Evolutionary conservation across 1,284 basidiomycete genomes (phyloP).

Genomic region (Ustilago nuda): DNA sequence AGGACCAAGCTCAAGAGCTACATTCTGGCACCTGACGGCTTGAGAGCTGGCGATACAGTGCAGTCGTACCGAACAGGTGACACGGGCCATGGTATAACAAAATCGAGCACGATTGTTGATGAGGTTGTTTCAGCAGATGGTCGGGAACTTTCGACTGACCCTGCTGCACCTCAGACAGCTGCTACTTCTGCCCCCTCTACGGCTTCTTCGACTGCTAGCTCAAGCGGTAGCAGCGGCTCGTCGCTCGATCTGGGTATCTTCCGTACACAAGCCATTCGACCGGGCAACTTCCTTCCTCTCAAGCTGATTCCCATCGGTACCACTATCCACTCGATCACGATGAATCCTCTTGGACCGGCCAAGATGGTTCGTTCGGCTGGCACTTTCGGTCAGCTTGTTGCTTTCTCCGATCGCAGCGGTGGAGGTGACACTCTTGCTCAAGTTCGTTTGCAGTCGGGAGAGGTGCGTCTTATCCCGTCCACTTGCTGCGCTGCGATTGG

Average conservation of each 20-base stretch:
- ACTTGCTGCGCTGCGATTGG: slow-evolving; percentile 91
- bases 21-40: slow-evolving; percentile 89
- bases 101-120: slow-evolving; percentile 16
- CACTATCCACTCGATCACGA: slow-evolving; percentile 85
- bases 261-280: slow-evolving; percentile 84
- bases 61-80: slow-evolving; percentile 78
- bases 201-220: slow-evolving; percentile 47
- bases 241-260: slow-evolving; percentile 84
- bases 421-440: slow-evolving; percentile 77
- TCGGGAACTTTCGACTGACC: slow-evolving; percentile 23
- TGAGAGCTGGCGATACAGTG: slow-evolving; percentile 88
- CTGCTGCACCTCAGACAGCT: slow-evolving; percentile 45
- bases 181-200: background rate
- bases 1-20: slow-evolving; percentile 77
- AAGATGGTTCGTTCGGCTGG: slow-evolving; percentile 91
- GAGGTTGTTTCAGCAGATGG: slow-evolving; percentile 31
- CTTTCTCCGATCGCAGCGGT: slow-evolving; percentile 54
- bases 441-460: slow-evolving; percentile 89
- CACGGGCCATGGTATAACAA: slow-evolving; percentile 7
- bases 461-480: slow-evolving; percentile 85
- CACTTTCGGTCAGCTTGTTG: slow-evolving; percentile 79
- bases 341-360: slow-evolving; percentile 81
- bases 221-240: slow-evolving; percentile 62
- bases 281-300: slow-evolving; percentile 92
- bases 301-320: slow-evolving; percentile 92